A percentile compares a stretch with the other conserved stretches of the same genome.
phyloP scores from a whole-genome alignment of 2,329 filamentous ascomycete genomes.

The Dactylellina haptotyla region DNA sequence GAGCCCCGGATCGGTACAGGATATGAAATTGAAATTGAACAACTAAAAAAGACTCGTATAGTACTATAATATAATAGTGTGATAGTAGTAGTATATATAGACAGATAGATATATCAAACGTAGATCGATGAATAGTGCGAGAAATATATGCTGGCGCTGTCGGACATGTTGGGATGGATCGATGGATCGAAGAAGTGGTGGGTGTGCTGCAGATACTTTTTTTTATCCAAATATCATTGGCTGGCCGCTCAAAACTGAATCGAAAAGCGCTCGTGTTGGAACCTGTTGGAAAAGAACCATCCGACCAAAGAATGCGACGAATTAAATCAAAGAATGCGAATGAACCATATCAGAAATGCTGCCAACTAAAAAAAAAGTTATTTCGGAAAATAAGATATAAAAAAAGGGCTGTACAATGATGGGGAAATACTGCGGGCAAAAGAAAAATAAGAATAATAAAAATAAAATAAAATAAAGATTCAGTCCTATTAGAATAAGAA shows the following conservation, averaged over 20 bases:
- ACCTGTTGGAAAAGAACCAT: conserved; percentile 16
- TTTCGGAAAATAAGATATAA: not conserved
- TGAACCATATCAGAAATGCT: conserved; percentile 27
- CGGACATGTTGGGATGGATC: conserved; percentile 16
- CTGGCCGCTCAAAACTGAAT: conserved; percentile 19
- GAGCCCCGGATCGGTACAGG: conserved; percentile 35
- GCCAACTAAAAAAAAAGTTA: conserved; percentile 1
- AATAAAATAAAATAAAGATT: conserved; percentile 3
- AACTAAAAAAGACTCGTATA: not conserved
- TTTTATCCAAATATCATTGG: conserved; percentile 20
- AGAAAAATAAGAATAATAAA: conserved; percentile 5
- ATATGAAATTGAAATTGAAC: conserved; percentile 3
- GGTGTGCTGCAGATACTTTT: conserved; percentile 13
- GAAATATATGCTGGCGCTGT: not conserved
- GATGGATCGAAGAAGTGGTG: not conserved
- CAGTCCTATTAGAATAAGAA: not conserved
- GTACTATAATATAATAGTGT: not conserved
- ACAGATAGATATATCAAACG: not conserved
- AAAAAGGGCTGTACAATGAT: conserved; percentile 26
- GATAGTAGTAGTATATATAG: not conserved
- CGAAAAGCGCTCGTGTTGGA: conserved; percentile 21
- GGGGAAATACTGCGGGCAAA: too few species aligned
- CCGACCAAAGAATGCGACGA: conserved; percentile 19
- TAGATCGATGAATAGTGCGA: not conserved
- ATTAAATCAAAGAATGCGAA: conserved; percentile 16